phyloP scores from a whole-genome alignment of 768 basidiomycete species.

The Kwoniella bestiolae region DNA sequence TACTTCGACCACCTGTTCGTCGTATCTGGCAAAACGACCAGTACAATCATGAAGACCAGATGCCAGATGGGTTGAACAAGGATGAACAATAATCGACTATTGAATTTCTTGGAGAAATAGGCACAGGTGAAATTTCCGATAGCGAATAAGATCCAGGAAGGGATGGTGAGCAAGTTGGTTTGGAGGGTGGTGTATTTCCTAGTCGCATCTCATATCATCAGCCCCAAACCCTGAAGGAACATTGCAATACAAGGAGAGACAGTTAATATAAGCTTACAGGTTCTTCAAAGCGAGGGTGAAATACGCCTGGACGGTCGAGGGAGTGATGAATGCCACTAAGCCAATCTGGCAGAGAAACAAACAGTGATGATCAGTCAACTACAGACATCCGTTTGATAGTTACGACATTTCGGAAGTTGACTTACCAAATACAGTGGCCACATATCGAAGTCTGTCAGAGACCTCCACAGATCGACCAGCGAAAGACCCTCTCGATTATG shows the following conservation, averaged over 20 bases:
- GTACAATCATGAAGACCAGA: conserved; percentile 65
- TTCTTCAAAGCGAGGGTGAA: conserved; percentile 68
- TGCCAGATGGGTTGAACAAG: conserved; percentile 68
- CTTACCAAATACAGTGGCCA: conserved; percentile 67
- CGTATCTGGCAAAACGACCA: conserved; percentile 61
- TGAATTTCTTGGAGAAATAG: conserved; percentile 65
- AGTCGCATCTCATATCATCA: too few relatives aligned
- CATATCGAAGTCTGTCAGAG: conserved; percentile 66
- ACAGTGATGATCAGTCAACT: neutral
- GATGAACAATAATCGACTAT: conserved; percentile 65
- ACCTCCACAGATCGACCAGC: conserved; percentile 62
- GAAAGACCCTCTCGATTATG: conserved; percentile 72
- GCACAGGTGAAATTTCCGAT: conserved; percentile 61
- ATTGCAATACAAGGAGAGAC: too few relatives aligned
- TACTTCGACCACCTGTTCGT: conserved; percentile 37
- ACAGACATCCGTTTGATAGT: neutral
- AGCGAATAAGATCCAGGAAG: conserved; percentile 64
- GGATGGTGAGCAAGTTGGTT: conserved; percentile 68
- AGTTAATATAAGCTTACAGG: conserved; percentile 55
- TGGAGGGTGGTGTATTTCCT: conserved; percentile 67
- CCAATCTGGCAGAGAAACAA: conserved; percentile 25
- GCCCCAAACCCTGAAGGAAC: neutral
- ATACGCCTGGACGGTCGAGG: conserved; percentile 67
- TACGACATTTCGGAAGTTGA: neutral
- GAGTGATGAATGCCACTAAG: conserved; percentile 61